Percentiles rank a stretch among this genome's conserved stretches.
Evolutionary conservation across 768 basidiomycete species (phyloP).

Genomic region (Austroboletus festivus): DNA sequence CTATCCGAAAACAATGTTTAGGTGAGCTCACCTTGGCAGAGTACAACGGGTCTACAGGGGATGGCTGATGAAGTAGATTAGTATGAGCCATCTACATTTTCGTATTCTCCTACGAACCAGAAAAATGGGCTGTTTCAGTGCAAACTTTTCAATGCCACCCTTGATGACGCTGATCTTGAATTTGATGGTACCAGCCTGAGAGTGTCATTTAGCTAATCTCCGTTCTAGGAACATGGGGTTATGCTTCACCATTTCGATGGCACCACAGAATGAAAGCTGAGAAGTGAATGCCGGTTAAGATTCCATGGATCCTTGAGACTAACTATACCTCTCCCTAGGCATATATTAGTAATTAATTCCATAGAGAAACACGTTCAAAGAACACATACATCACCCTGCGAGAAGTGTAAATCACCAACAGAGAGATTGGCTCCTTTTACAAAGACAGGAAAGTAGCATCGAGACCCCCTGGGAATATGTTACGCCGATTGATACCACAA

Average conservation of each 20-base stretch:
- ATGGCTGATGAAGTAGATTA: conserved; percentile 46
- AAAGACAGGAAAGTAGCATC: conserved; percentile 77
- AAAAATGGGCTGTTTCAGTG: conserved; percentile 72
- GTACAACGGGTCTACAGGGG: conserved; percentile 72
- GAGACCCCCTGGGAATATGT: conserved; percentile 47
- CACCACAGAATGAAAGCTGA: conserved; percentile 71
- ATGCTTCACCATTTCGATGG: conserved; percentile 65
- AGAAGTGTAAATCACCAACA: conserved; percentile 77
- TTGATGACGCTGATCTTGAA: conserved; percentile 73
- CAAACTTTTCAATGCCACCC: conserved; percentile 70
- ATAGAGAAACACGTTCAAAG: not conserved
- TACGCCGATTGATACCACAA: not conserved
- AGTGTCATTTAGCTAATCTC: not conserved
- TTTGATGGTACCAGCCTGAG: conserved; percentile 66
- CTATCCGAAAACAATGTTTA: not conserved
- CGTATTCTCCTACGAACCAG: conserved; percentile 37
- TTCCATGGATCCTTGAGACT: not conserved
- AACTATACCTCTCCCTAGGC: conserved; percentile 52
- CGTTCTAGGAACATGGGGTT: not conserved
- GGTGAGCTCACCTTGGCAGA: conserved; percentile 50
- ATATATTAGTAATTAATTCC: conserved; percentile 8
- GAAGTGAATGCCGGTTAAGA: not conserved
- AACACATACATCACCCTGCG: conserved; percentile 62
- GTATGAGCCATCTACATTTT: not conserved
- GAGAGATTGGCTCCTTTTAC: conserved; percentile 73